These are phyloP conservation scores for Yamadazyma insecticola DNA, from an alignment of 805 yeast genomes.

Conservation along the genomic window DNA sequence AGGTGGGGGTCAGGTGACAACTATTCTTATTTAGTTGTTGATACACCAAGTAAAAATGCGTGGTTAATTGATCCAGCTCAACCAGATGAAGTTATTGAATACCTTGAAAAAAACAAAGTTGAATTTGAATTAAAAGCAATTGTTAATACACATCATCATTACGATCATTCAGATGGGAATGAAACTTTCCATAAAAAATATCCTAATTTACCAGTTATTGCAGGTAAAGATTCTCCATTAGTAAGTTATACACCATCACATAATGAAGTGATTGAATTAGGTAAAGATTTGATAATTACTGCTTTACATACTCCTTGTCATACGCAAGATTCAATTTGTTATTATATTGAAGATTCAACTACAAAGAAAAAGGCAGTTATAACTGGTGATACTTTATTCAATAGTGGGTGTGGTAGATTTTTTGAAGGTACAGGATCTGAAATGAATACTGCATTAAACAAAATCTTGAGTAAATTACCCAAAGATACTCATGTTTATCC, in stretches of 20 bases:
- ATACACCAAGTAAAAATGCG: slow-evolving; percentile 58
- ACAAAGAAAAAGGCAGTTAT: slow-evolving; percentile 72
- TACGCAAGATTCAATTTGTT: slow-evolving; percentile 94
- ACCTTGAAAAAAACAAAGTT: slow-evolving; percentile 39
- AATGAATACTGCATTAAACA: slow-evolving; percentile 70
- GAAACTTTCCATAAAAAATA: slow-evolving; percentile 34
- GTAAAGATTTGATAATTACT: slow-evolving; percentile 58
- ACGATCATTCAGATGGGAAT: slow-evolving; percentile 93
- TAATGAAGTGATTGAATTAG: slow-evolving; percentile 57
- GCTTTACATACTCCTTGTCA: slow-evolving; percentile 97
- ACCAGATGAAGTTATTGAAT: slow-evolving; percentile 56
- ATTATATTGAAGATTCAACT: slow-evolving; percentile 60
- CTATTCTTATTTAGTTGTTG: slow-evolving; percentile 76
- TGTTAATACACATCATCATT: slow-evolving; percentile 95
- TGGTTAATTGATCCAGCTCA: slow-evolving; percentile 94
- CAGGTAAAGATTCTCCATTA: slow-evolving; percentile 75
- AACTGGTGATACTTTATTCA: slow-evolving; percentile 94
- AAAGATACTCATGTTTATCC: slow-evolving; percentile 73
- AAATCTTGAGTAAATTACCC: slow-evolving; percentile 57
- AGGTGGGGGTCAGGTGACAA: slow-evolving; percentile 94
- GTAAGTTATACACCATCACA: slow-evolving; percentile 71
- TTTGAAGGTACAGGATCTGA: slow-evolving; percentile 85
- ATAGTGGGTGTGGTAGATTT: slow-evolving; percentile 94
- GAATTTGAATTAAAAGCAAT: slow-evolving; percentile 61
- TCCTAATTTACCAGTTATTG: slow-evolving; percentile 62